These are phyloP conservation scores for Cotoneaster glaucophyllus DNA, from an alignment of 306 rosid species.

Conservation along the genomic window DNA sequence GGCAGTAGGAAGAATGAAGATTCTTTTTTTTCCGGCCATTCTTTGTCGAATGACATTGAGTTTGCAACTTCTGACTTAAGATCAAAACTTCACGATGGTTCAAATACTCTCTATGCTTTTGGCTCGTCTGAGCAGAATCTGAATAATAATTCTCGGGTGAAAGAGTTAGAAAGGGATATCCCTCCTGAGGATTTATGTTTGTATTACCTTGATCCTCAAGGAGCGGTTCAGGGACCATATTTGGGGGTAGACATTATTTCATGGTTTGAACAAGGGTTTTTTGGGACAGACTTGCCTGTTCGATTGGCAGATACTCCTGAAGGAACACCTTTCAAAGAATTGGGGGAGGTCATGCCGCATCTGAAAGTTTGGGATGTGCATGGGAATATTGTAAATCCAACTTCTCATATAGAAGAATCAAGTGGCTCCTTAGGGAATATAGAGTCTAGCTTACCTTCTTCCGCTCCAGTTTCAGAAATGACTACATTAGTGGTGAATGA, in stretches of 20 bases:
- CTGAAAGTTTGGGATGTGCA: constrained; percentile 25
- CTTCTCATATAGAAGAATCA: constrained; percentile 25
- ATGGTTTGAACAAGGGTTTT: constrained; percentile 60
- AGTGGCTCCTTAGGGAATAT: constrained; percentile 18
- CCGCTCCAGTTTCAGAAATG: constrained; percentile 21
- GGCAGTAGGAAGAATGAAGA: constrained; percentile 17
- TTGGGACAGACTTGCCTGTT: constrained; percentile 53
- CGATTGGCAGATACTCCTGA: constrained; percentile 47
- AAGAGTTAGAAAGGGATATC: constrained; percentile 17
- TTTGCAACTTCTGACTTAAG: constrained; percentile 18
- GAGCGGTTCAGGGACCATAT: constrained; percentile 51
- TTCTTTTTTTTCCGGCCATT: constrained; percentile 10
- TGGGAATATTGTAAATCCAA: constrained; percentile 15
- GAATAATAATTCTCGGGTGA: constrained; percentile 14
- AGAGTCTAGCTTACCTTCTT: constrained; percentile 25
- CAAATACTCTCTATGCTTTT: constrained; percentile 23
- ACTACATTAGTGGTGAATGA: constrained; percentile 22
- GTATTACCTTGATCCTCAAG: constrained; percentile 62
- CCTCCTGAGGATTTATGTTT: constrained; percentile 35
- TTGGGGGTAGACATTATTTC: constrained; percentile 48
- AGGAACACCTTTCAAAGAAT: constrained; percentile 36
- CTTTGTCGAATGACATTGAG: constrained; percentile 15
- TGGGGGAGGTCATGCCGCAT: constrained; percentile 51
- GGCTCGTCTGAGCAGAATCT: constrained; percentile 25
- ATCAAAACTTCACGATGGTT: constrained; percentile 27